Evolutionary conservation across 129 eudicot species (phyloP), one percentile per base, ranked within the genome.

Genomic region (Pittosporum tobira): DNA sequence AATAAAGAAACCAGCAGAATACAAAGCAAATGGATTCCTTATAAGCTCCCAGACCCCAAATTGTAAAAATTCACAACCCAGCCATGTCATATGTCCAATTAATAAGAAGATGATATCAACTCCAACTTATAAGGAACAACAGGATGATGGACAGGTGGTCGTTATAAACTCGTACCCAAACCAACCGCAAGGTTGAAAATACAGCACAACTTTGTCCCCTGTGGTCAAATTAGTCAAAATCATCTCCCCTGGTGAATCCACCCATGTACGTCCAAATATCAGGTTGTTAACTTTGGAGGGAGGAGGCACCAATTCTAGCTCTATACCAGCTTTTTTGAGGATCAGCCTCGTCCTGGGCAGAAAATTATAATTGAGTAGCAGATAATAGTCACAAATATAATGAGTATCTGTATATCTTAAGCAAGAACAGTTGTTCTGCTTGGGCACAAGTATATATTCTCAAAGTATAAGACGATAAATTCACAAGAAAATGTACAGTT

Each of bases 181-280:
- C 98, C 98, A 91, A 36, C 98, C 98, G 59, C 98, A 91, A 13
- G 95, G 95, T 75, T 91, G 98, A 73, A 91, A 91, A 72, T 86
- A 83, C 4, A 91, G 74, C 13, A 91, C 95, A 34, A 83, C 98
- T 73, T 91, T 91, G 64, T 91, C 98, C 62, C 96, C 98, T 23
- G 98, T 91, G 18, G 98, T 86, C 66, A 79, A 57, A 65, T 91
- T 91, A 57, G 94, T 78, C 88, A 91, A 55, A 57, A 91, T 59
- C 98, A 91, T 83, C 64, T 91, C 98, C 51, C 98, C 98, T 7
- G 98, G 96, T 40, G 89, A 83, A 61, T 91, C 98, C 46, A 86
- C 83, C 98, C 98, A 91, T 22, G 96, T 91, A 60, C 98, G 80
- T 50, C 98, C 98, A 48, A 91, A 91, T 54, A 91, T 91, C 19